Evolutionary conservation across 192 early-diverging fungal species (phyloP).

Genomic region (Podila clonocystis): DNA sequence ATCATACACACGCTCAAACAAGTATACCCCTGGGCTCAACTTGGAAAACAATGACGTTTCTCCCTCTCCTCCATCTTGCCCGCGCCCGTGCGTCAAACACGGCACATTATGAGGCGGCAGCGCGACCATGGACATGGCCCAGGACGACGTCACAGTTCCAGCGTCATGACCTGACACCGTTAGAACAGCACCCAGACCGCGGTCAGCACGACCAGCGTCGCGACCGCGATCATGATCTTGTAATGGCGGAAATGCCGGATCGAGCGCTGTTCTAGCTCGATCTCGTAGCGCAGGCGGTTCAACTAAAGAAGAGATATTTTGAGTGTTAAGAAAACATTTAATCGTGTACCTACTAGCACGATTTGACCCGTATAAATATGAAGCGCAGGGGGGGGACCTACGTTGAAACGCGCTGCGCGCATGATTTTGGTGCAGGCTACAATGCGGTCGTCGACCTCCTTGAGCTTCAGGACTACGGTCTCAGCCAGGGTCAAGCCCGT

Average conservation of each 20-base stretch:
- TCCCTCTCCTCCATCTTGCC: no score
- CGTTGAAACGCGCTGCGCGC: constrained; percentile 15
- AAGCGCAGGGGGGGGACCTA: no score
- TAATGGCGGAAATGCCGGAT: constrained; percentile 31
- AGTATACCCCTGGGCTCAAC: no score
- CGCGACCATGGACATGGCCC: neutral
- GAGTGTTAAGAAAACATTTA: no score
- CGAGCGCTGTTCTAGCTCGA: constrained; percentile 40
- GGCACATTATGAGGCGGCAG: neutral
- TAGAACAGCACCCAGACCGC: constrained; percentile 16
- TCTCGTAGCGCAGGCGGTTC: constrained; percentile 41
- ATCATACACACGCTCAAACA: no score
- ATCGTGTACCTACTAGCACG: no score
- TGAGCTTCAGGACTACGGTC: constrained; percentile 19
- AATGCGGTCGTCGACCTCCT: constrained; percentile 25
- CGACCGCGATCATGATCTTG: constrained; percentile 33
- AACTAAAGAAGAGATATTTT: constrained; percentile 12
- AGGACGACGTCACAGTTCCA: neutral
- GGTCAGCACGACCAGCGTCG: neutral
- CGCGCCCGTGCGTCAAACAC: no score
- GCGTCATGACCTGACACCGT: neutral
- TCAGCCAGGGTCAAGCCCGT: constrained; percentile 25
- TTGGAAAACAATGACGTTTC: no score
- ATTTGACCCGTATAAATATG: no score
- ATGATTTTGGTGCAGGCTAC: constrained; percentile 25